Evolutionary conservation across 495 filamentous ascomycete species (phyloP).

Genomic region (Penicillium roqueforti): DNA sequence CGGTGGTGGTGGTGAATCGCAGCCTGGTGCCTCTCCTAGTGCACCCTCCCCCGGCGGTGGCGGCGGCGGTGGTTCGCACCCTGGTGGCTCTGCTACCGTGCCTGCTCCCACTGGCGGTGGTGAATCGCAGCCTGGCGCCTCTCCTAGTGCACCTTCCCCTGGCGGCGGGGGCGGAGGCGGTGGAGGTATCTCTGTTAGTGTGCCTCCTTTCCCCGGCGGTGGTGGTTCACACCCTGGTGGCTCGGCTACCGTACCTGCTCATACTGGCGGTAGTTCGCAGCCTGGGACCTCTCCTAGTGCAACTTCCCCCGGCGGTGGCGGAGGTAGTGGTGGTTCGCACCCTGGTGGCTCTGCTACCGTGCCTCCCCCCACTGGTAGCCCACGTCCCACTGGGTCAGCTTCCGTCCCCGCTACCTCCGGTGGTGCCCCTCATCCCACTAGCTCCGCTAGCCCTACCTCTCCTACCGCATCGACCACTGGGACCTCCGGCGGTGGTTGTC

Average conservation of each 20-base stretch:
- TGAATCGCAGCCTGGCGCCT: not conserved
- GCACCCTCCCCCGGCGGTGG: not conserved
- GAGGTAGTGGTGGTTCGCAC: not conserved
- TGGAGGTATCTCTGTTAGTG: too few relatives aligned
- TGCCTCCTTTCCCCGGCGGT: not conserved
- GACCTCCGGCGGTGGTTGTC: conserved; percentile 36
- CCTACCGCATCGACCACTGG: conserved; percentile 12
- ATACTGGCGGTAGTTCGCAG: not conserved
- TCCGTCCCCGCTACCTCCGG: not conserved
- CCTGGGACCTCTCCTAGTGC: not conserved
- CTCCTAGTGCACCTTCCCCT: not conserved
- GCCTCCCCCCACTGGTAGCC: not conserved
- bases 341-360: not conserved
- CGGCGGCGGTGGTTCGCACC: not conserved
- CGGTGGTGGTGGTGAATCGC: not conserved
- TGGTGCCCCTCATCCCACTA: conserved; percentile 10
- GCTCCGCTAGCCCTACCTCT: conserved; percentile 7
- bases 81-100: not conserved
- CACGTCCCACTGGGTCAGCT: not conserved
- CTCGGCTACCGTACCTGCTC: not conserved
- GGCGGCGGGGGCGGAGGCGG: not conserved
- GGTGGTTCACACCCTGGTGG: too few relatives aligned
- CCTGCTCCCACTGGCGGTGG: not conserved
- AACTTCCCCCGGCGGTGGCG: not conserved
- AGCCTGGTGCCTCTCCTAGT: not conserved